These are phyloP conservation scores for Dioscorea alata DNA, from an alignment of 106 monocot genomes.

Conservation along the genomic window DNA sequence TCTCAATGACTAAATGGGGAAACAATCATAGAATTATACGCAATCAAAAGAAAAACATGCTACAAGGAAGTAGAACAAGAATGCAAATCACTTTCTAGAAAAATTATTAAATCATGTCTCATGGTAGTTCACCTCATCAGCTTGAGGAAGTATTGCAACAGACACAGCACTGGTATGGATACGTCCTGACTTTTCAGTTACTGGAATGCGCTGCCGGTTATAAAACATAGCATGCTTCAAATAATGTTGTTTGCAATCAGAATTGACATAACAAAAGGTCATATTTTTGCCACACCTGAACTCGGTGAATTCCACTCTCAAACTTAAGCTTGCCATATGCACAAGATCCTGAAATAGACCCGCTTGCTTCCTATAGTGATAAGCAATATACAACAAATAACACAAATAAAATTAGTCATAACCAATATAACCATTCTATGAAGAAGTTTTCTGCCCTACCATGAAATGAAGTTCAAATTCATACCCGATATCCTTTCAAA, in stretches of 20 bases:
- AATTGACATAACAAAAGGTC: too few species aligned
- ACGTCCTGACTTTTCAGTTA: conserved; percentile 93
- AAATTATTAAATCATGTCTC: too few species aligned
- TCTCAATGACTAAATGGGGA: too few species aligned
- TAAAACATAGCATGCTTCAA: background rate
- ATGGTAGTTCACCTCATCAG: conserved; percentile 57
- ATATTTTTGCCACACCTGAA: conserved; percentile 50
- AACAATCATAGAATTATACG: too few species aligned
- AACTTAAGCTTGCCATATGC: conserved; percentile 86
- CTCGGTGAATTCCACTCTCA: conserved; percentile 99
- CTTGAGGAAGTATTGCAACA: conserved; percentile 97
- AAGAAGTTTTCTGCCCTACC: too few species aligned
- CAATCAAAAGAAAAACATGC: too few species aligned
- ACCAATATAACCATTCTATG: too few species aligned
- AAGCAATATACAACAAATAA: background rate
- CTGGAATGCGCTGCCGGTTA: conserved; percentile 74
- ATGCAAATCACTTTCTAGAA: too few species aligned
- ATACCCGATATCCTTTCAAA: conserved; percentile 86
- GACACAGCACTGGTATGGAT: conserved; percentile 97
- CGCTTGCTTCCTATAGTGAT: conserved; percentile 83
- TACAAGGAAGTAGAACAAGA: too few species aligned
- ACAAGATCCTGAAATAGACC: conserved; percentile 78
- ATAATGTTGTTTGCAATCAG: too few species aligned
- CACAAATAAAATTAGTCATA: background rate
- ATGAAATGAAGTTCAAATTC: too few species aligned